Base-by-base conservation (phyloP, 805 yeast species). In the Saturnispora quitensis region DNA sequence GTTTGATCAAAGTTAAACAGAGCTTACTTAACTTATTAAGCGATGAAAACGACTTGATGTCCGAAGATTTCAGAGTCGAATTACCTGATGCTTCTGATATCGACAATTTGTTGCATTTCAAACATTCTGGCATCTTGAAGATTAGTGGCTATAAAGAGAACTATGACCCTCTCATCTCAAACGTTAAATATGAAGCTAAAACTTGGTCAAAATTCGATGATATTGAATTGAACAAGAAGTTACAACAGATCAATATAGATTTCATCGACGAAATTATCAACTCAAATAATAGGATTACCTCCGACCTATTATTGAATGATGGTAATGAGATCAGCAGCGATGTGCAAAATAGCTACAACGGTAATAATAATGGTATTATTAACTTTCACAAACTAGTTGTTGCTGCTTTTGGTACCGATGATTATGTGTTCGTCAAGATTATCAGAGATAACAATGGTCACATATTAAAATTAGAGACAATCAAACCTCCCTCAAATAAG, bases 401-500 rank as follows among this genome's bases (percentile, higher is more conserved):
- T 24, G 48, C 56, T 13, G 47, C 48, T 3, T 60, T 62, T 38
- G 45, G 52, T 3, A 34, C 53, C 6, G 54, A 58, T 3, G 49
- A 54, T 9, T 61, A 72, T 47, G 61, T 64, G 3, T 73, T 72
- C 47, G 67, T 71, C 10, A 68, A 69, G 51, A 64, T 71, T 18
- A 65, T 70, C 27, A 62, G 77, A 58, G 71, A 70, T 50, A 65
- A 63, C 40, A 64, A 64, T 46, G 75, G 76, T 1, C 64, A 62
- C 42, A 55, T 73, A 13, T 58, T 72, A 34, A 73, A 72, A 48
- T 54, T 72, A 47, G 75, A 72, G 50, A 61, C 70, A 1, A 54
- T 61, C 45, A 38, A 57, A 13, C 60, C 62, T 5, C 61, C 59
- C 1, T 12, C 45, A 6, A 54, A 49, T 36, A 47, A 50, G 15